Percentiles rank a stretch among this genome's conserved stretches.
phyloP scores from a whole-genome alignment of 2,329 filamentous ascomycete species.

The Aaosphaeria arxii region DNA sequence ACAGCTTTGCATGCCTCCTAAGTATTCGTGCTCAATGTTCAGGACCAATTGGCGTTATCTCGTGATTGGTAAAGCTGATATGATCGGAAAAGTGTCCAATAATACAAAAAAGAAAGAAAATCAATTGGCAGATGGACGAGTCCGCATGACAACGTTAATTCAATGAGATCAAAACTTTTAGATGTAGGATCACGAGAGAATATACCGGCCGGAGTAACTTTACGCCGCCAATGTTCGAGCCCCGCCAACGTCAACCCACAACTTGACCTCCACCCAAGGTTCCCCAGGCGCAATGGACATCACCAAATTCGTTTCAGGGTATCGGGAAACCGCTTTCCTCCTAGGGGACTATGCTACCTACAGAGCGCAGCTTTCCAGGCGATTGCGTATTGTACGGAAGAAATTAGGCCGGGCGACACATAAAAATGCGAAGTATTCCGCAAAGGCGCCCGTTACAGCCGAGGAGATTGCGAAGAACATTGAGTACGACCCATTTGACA shows the following conservation, averaged over 20 bases:
- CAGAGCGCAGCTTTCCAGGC: constrained; percentile 72
- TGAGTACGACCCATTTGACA: constrained; percentile 57
- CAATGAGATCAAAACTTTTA: constrained; percentile 15
- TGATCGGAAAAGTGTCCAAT: too few relatives aligned
- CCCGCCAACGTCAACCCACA: constrained; percentile 18
- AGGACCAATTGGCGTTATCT: too few relatives aligned
- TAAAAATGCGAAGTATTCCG: constrained; percentile 81
- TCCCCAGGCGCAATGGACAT: constrained; percentile 68
- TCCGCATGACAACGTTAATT: too few relatives aligned
- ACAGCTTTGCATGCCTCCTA: constrained; percentile 15
- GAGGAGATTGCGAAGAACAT: constrained; percentile 71
- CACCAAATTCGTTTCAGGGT: constrained; percentile 76
- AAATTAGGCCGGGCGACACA: constrained; percentile 80
- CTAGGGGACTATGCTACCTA: constrained; percentile 89
- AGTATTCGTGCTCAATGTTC: not conserved
- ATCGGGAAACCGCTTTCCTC: constrained; percentile 78
- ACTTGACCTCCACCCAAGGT: constrained; percentile 1
- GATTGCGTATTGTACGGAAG: constrained; percentile 78
- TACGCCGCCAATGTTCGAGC: constrained; percentile 11
- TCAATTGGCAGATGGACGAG: too few relatives aligned
- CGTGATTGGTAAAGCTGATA: too few relatives aligned
- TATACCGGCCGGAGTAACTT: constrained; percentile 6
- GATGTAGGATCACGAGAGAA: constrained; percentile 15
- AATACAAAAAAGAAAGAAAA: too few relatives aligned
- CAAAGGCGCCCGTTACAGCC: constrained; percentile 67